These are phyloP conservation scores for Xylaria sp. DNA, from an alignment of 495 filamentous ascomycete genomes.

Conservation along the genomic window DNA sequence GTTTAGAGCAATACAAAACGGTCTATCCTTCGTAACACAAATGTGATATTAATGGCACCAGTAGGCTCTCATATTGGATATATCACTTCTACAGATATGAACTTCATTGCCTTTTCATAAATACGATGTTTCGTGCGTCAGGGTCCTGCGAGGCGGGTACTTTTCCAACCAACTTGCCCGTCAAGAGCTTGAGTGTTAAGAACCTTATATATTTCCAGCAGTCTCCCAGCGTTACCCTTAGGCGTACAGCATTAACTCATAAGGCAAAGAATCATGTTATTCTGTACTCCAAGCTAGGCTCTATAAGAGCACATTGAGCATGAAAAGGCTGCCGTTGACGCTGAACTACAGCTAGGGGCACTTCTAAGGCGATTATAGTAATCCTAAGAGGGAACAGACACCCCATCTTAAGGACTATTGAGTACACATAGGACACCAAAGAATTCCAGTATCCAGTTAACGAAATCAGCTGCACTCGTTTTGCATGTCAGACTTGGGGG, in stretches of 20 bases:
- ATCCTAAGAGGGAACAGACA: not conserved
- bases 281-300: not conserved
- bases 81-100: not conserved
- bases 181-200: not conserved
- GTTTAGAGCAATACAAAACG: not conserved
- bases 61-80: not conserved
- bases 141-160: not conserved
- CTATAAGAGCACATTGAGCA: not conserved
- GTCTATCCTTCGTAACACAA: not conserved
- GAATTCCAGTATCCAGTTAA: not conserved
- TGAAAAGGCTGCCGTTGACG: not conserved
- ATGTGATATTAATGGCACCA: not conserved
- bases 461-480: too few relatives aligned
- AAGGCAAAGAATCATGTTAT: not conserved
- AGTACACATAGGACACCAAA: not conserved
- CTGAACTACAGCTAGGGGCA: not conserved
- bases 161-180: not conserved
- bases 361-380: not conserved
- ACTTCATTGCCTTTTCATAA: not conserved
- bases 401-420: not conserved
- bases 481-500: too few relatives aligned
- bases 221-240: too few relatives aligned
- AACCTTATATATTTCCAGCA: not conserved
- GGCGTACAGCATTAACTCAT: not conserved
- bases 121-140: not conserved